A percentile compares a stretch with the other conserved stretches of the same genome.
Conservation (phyloP, 2,329 filamentous ascomycete genomes). For the Cladosporium sp. region DNA sequence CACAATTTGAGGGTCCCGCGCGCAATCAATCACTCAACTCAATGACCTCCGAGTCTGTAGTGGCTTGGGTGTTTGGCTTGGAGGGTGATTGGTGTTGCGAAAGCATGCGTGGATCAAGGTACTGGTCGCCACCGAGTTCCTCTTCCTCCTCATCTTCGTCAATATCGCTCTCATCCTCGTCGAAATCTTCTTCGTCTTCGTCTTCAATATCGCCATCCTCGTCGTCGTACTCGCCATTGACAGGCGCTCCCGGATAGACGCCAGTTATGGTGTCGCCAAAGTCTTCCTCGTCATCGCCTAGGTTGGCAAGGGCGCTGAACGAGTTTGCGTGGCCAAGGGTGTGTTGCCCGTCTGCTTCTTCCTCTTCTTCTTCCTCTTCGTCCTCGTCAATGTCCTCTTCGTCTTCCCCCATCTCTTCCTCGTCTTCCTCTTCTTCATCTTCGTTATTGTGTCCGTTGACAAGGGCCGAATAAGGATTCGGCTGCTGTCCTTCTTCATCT, state of each 20-base stretch:
- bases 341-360: constrained; percentile 5
- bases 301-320: constrained; percentile 14
- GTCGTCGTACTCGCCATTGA: constrained; percentile 13
- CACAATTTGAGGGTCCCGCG: background rate
- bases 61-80: constrained; percentile 14
- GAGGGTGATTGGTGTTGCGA: background rate
- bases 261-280: background rate
- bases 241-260: constrained; percentile 13
- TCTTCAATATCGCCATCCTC: constrained; percentile 14
- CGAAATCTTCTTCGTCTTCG: constrained; percentile 16
- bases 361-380: background rate
- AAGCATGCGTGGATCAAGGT: constrained; percentile 8
- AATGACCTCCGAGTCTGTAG: constrained; percentile 20
- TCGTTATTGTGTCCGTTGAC: background rate
- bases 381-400: constrained; percentile 5
- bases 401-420: background rate
- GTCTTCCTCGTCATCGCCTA: background rate
- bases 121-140: constrained; percentile 14
- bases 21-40: constrained; percentile 25
- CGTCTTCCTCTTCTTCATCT: constrained; percentile 8
- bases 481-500: background rate
- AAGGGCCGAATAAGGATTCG: constrained; percentile 16
- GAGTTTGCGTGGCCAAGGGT: constrained; percentile 15
- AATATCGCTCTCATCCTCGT: constrained; percentile 14
- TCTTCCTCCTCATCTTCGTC: constrained; percentile 16